Conservation (phyloP, 2,329 filamentous ascomycete species). For the Pseudocercospora macadamiae region DNA sequence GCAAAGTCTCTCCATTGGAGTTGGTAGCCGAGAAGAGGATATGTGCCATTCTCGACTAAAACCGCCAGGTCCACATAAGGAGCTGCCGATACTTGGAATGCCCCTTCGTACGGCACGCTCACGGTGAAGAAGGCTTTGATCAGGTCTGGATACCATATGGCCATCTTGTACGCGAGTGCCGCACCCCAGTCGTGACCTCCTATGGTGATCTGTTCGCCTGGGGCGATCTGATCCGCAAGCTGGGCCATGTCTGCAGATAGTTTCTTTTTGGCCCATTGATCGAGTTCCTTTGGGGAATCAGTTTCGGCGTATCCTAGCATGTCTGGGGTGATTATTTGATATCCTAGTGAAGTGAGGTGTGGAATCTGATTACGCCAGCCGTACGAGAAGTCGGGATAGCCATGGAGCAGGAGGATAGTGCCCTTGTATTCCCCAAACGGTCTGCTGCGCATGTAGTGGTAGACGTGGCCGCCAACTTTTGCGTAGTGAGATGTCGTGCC, state of each 20-base stretch:
- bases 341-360: slow-evolving; percentile 66
- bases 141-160: slow-evolving; percentile 70
- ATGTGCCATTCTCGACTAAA: neutral
- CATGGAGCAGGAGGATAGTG: slow-evolving; percentile 65
- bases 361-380: slow-evolving; percentile 89
- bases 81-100: slow-evolving; percentile 7
- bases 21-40: slow-evolving; percentile 3
- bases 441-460: slow-evolving; percentile 7
- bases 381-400: slow-evolving; percentile 77
- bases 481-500: slow-evolving; percentile 10
- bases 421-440: slow-evolving; percentile 41
- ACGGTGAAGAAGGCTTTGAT: slow-evolving; percentile 74
- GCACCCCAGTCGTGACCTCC: slow-evolving; percentile 91
- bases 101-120: slow-evolving; percentile 68
- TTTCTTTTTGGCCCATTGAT: slow-evolving; percentile 53
- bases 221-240: slow-evolving; percentile 62
- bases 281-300: slow-evolving; percentile 35
- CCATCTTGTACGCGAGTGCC: slow-evolving; percentile 70
- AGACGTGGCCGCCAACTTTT: slow-evolving; percentile 3
- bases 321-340: slow-evolving; percentile 79
- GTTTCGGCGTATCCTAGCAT: slow-evolving; percentile 81
- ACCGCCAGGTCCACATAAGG: slow-evolving; percentile 7
- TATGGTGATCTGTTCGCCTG: slow-evolving; percentile 65
- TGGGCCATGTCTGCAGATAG: slow-evolving; percentile 72
- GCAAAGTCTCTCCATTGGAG: slow-evolving; percentile 7